Evolutionary conservation across 495 filamentous ascomycete species (phyloP), one percentile per base, ranked within the genome.

Genomic region (Chlorociboria aeruginascens): DNA sequence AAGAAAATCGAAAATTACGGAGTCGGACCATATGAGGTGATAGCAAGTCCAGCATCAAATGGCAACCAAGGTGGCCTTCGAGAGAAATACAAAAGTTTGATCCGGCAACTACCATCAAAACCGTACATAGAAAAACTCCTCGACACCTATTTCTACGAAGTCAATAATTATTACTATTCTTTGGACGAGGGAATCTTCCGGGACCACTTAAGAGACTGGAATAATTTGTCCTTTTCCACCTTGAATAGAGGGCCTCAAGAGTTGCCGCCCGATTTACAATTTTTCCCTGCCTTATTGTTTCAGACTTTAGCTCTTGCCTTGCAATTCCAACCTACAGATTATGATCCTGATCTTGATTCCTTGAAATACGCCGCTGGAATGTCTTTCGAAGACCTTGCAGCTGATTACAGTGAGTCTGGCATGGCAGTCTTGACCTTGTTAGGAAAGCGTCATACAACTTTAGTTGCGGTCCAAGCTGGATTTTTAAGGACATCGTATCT

Each of bases 121-220:
- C 58, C 61, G n/a, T 72, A 69, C 58, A 69, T 75, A 45, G 67
- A 74, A 30, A 63, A 69, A 46, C 65, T 82, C 38, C 61, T 75
- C 4, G 65, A 66, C 4, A 61, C 73, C 3, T 82, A 71, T 61
- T 79, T 82, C 50, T 48, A 52, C 6, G 69, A 72, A 13, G 70
- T 79, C 49, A 80, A 81, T 57, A 77, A 74, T 69, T 69, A 75
- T 44, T 81, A 82, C 48, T 71, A 64, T 35, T 62, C 67, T 31
- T 58, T 81, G 9, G 77, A 82, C 46, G 67, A 71, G 42, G 63
- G 64, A 14, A 54, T 71, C 1, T 78, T 79, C 45, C 58, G 66
- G 33, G 55, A 57, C 1, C 66, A 74, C 25, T 62, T 81, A 35
- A 60, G 63, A 8, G 58, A 69, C 31, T 82, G 77, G 77, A 61